Evolutionary conservation across 2,329 filamentous ascomycete species (phyloP), one percentile per base, ranked within the genome.

Genomic region (Alternaria novae-zelandiae): DNA sequence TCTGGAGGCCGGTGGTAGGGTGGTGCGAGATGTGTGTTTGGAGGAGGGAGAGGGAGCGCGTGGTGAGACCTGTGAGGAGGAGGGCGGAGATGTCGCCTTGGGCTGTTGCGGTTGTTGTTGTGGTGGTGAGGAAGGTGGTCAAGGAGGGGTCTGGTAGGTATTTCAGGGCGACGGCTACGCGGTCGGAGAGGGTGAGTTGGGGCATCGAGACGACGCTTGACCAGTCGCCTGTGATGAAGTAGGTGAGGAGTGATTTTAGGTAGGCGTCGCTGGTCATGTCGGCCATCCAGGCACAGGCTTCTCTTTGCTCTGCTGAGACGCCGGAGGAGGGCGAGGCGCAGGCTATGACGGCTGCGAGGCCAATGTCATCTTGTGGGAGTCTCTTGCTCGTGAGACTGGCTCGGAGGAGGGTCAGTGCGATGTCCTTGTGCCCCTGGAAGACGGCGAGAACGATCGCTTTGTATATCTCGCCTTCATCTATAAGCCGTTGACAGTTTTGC

Each of bases 151-250:
- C 86, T 26, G 87, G 83, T 26, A 96, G 87, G 86, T 93, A 95
- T 51, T 83, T 83, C 1, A 95, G 83, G 1, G 92, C 93, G 26
- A 95, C 87, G 59, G 89, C 91, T 20, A 91, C 86, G 36, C 93
- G 89, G 74, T 95, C 92, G 12, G 89, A 86, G 3, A 96, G 85
- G 1, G 92, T 90, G 3, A 96, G 85, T 26, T 91, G 91, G 20
- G 86, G 83, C 74, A 94, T 91, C 67, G 90, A 87, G 43, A 91
- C 89, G 44, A 96, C 91, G 44, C 87, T 86, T 17, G 86, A 83
- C 93, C 93, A 96, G 76, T 93, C 87, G 5, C 90, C 90, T 0
- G 89, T 92, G 10, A 90, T 89, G 64, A 96, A 91, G 68, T 92
- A 89, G 4, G 90, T 89, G 23, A 93, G 92, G 51, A 96, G 90